Percentiles rank a stretch among this genome's conserved stretches.
Conservation (phyloP, 1,139 yeast species). For the Candida pseudoviswanathii region DNA sequence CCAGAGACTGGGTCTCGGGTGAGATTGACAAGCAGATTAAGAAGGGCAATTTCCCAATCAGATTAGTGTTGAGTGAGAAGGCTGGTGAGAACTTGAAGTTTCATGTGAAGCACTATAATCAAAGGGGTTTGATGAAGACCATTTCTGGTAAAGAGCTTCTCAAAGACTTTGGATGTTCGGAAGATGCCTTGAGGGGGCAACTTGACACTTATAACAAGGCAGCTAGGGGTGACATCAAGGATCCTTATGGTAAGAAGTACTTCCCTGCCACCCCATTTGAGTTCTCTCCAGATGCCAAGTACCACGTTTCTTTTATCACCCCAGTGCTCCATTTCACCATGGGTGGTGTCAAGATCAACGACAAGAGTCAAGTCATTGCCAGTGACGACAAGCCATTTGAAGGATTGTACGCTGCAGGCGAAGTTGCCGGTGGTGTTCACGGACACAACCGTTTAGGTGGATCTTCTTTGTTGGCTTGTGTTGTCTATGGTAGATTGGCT, state of each 20-base stretch:
- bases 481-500: slow-evolving; percentile 73
- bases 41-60: slow-evolving; percentile 52
- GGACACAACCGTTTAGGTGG: slow-evolving; percentile 81
- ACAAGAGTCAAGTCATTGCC: slow-evolving; percentile 55
- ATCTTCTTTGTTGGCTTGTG: slow-evolving; percentile 75
- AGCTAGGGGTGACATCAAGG: slow-evolving; percentile 45
- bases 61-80: slow-evolving; percentile 48
- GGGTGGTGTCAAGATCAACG: slow-evolving; percentile 80
- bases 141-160: slow-evolving; percentile 52
- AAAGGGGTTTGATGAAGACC: slow-evolving; percentile 63
- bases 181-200: slow-evolving; percentile 34
- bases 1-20: slow-evolving; percentile 69
- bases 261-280: slow-evolving; percentile 54
- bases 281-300: slow-evolving; percentile 28
- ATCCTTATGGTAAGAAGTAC: slow-evolving; percentile 52
- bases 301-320: slow-evolving; percentile 60
- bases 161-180: slow-evolving; percentile 38
- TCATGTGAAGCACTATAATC: slow-evolving; percentile 67
- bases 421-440: slow-evolving; percentile 81
- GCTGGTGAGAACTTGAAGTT: slow-evolving; percentile 50
- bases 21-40: slow-evolving; percentile 53
- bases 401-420: slow-evolving; percentile 79
- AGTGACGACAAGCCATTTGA: slow-evolving; percentile 43
- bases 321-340: slow-evolving; percentile 84
- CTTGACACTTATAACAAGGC: slow-evolving; percentile 48